Percentiles rank a stretch among this genome's conserved stretches.
Evolutionary conservation across 768 basidiomycete genomes (phyloP).

Genomic region (Termitomyces sp.): DNA sequence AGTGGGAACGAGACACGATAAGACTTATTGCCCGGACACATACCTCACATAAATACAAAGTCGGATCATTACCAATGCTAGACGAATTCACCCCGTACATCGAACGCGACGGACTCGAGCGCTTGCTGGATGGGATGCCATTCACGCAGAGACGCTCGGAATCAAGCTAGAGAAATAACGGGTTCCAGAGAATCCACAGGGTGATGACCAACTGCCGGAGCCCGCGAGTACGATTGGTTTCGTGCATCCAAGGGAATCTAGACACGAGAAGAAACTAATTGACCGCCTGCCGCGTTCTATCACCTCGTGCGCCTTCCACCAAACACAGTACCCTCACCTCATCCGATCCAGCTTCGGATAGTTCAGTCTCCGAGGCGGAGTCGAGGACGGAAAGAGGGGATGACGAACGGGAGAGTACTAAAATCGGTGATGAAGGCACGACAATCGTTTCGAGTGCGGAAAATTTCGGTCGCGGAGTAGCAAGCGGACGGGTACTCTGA

Average conservation of each 20-base stretch:
- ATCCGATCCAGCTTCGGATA: slow-evolving; percentile 1
- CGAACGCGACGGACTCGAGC: no score
- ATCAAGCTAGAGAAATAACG: no score
- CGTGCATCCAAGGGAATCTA: background rate
- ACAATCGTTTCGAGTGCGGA: background rate
- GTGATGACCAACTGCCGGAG: background rate
- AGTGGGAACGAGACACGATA: no score
- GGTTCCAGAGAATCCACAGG: no score
- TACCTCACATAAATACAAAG: no score
- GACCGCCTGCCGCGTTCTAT: background rate
- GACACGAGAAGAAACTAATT: background rate
- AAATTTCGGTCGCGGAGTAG: background rate
- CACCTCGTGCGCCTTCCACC: background rate
- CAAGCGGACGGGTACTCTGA: background rate
- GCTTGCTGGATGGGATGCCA: no score
- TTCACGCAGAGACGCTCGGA: no score
- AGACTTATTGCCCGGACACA: no score
- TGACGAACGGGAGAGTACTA: slow-evolving; percentile 12
- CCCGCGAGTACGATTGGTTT: background rate
- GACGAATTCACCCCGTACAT: no score
- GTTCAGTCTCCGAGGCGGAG: background rate
- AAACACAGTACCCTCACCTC: background rate
- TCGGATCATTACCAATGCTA: no score
- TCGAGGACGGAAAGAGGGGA: slow-evolving; percentile 9
- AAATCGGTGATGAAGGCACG: slow-evolving; percentile 7